Conservation (phyloP, 225 moss, liverwort and hornwort species). For the Pseudisothecium myosuroides region DNA sequence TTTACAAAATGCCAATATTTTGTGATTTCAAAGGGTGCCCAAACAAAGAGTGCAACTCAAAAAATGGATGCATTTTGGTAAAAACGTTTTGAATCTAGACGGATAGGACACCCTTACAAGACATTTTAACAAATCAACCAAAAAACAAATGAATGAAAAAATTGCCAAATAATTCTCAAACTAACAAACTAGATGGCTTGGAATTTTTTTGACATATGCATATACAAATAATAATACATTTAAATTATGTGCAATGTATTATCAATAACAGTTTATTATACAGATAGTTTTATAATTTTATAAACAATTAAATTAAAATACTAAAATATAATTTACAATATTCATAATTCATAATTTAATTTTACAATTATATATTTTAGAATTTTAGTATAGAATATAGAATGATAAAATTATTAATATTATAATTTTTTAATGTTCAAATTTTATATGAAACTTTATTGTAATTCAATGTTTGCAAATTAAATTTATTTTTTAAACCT, state of each 20-base stretch:
- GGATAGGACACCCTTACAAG: neutral
- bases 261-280: neutral
- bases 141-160: neutral
- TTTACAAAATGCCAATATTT: no score
- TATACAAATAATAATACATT: neutral
- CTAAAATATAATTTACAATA: rapidly evolving
- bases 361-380: neutral
- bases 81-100: neutral
- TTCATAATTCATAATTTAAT: neutral
- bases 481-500: neutral
- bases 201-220: neutral
- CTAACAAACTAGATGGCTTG: no score
- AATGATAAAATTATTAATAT: neutral
- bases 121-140: neutral
- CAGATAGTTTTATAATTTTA: neutral
- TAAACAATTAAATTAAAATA: neutral
- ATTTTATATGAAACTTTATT: neutral
- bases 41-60: neutral
- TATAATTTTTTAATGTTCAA: neutral
- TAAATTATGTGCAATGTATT: neutral
- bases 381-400: neutral
- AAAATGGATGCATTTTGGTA: rapidly evolving
- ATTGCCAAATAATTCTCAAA: no score
- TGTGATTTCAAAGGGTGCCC: neutral
- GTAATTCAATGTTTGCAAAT: neutral